These are phyloP conservation scores for Pichia inconspicua DNA, from an alignment of 1,139 yeast genomes.

Conservation along the genomic window DNA sequence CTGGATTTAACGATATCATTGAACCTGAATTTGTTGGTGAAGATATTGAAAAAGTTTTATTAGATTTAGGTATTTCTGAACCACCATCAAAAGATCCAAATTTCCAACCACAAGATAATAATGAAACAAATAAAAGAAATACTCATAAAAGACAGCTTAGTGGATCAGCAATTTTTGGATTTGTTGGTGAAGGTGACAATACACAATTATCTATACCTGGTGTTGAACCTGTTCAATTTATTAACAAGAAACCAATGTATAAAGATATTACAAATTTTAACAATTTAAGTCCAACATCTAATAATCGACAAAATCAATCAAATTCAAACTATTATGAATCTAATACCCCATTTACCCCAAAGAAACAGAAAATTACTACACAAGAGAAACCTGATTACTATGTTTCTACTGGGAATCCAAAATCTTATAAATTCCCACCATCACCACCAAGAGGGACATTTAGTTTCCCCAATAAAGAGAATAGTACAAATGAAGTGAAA, in stretches of 20 bases:
- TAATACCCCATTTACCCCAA: neutral
- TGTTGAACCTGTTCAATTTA: conserved; percentile 22
- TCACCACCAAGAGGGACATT: conserved; percentile 12
- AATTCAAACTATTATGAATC: neutral
- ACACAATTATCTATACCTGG: conserved; percentile 42
- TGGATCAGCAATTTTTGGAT: conserved; percentile 57
- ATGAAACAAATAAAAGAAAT: conserved; percentile 3
- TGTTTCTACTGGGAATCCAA: conserved; percentile 8
- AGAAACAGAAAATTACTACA: neutral
- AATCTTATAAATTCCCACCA: conserved; percentile 11
- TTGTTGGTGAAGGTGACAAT: conserved; percentile 38
- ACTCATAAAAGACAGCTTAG: conserved; percentile 30
- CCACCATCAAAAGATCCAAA: conserved; percentile 5
- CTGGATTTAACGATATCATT: neutral
- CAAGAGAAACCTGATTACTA: conserved; percentile 10
- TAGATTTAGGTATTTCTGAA: conserved; percentile 47
- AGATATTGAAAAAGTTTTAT: conserved; percentile 24
- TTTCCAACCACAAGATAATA: conserved; percentile 5
- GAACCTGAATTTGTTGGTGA: neutral
- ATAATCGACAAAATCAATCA: neutral
- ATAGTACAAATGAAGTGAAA: neutral
- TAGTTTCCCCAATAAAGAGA: neutral
- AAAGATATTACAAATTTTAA: conserved; percentile 19
- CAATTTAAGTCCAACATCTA: conserved; percentile 9
- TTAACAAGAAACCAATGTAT: conserved; percentile 24